Base-by-base conservation (phyloP, 345 rosid species). In the Hibiscus mutabilis region DNA sequence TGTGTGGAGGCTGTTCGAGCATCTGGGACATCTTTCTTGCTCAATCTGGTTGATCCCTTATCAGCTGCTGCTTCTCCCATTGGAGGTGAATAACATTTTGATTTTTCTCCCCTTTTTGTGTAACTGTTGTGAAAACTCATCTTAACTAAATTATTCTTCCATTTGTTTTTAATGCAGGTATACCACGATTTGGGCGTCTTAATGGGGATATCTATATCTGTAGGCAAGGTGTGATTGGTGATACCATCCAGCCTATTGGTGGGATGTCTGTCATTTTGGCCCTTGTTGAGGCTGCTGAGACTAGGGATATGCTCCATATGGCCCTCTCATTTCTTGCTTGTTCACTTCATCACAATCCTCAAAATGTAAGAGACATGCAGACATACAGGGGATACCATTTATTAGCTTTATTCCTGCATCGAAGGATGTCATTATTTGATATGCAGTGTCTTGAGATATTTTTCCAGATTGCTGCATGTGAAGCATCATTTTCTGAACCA, bases 51-150 rank as follows among this genome's bases (percentile, higher is more conserved):
- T 71, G 99, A 95, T 82, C 98, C 99, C 42, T 76, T 85, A 88
- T 92, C 98, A 13, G 99, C 98, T 27, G 98, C 98, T 74, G 96
- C 99, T 82, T 95, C 99, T 81, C 98, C 99, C 71, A 92, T 95
- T 35, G 97, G 99, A 67, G 99, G 99, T 90, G 80, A 76, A 83
- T 79, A 51, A 56, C 66, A 6, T 27, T 70, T 65, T 46, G 8
- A 0, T 9, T 40, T 8, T 40, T 40, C 42, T 61, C 42, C 37
- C 35, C 13, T 18, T 24, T 40, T 1, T 69, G 19, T 35, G 31
- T 70, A 55, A 62, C 35, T 15, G 3, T 21, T 19, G 6, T 60
- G 62, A 44, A 15, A 51, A 24, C 19, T 18, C 19, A 14, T 64
- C 22, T 63, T 8, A 52, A 6, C 64, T 44, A 27, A 31, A 68